Evolutionary conservation across 179 eudicot genomes (phyloP), one percentile per base, ranked within the genome.

Genomic region (Amaranthus tricolor): DNA sequence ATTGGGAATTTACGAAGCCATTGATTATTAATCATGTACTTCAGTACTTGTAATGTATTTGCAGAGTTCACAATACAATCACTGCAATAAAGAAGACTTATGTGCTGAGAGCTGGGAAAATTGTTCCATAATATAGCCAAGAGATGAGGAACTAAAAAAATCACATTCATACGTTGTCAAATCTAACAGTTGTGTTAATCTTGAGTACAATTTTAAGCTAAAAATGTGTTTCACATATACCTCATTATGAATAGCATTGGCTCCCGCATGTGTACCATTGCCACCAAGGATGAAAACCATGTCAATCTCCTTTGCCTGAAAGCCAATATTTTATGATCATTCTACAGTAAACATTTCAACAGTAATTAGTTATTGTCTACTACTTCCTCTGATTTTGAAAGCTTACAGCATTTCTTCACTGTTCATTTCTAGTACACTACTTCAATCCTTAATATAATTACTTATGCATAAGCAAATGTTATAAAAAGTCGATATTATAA

Each of bases 261-360:
- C 87, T 67, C 85, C 85, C 0, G 87, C 87, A 80, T 85, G 87
- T 62, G 87, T 85, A 40, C 87, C 85, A 69, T 85, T 80, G 63
- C 87, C 87, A 74, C 87, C 87, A 62, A 84, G 85, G 44, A 84
- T 72, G 76, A 84, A 84, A 77, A 82, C 71, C 85, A 85, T 85
- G 63, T 85, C 83, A 56, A 85, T 82, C 74, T 80, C 87, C 71
- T 77, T 85, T 24, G 85, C 87, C 87, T 85, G 77, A 49, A 82
- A 68, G 60, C 60, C n/a, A 63, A 19, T n/a, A 53, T 6, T 43
- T 66, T 55, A n/a, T 51, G 9, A 20, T 12, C 5, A 45, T 44
- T 3, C 59, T 31, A 54, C 49, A 54, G 6, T 68, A 5, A 21
- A 62, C 48, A 60, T 17, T 43, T n/a, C 11, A 21, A 59, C 15